Conservation (phyloP, 768 basidiomycete species). For the Boletus huronensis region DNA sequence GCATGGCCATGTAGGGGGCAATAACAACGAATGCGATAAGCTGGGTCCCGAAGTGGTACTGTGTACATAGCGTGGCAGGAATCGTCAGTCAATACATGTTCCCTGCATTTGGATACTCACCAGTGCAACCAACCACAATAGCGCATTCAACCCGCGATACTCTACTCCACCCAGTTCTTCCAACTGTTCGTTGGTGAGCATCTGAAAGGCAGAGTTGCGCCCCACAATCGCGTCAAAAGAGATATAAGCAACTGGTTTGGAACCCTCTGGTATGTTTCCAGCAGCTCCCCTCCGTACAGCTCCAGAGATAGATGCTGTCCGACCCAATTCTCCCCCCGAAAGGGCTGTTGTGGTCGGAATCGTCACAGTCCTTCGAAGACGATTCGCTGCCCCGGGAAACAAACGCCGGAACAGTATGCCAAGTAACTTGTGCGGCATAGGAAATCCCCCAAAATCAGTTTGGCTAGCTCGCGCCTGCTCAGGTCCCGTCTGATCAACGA, state of each 20-base stretch:
- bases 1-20: slow-evolving; percentile 71
- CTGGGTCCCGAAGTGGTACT: slow-evolving; percentile 82
- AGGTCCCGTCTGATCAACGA: slow-evolving; percentile 14
- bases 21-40: slow-evolving; percentile 68
- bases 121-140: slow-evolving; percentile 75
- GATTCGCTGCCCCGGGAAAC: slow-evolving; percentile 61
- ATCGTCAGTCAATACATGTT: neutral
- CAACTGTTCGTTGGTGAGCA: slow-evolving; percentile 72
- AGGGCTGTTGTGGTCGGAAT: slow-evolving; percentile 69
- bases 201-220: slow-evolving; percentile 69
- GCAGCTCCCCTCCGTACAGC: neutral
- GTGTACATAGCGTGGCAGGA: slow-evolving; percentile 1
- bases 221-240: slow-evolving; percentile 84
- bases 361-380: slow-evolving; percentile 67
- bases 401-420: slow-evolving; percentile 46
- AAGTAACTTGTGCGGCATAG: slow-evolving; percentile 60
- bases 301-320: slow-evolving; percentile 21
- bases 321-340: slow-evolving; percentile 28
- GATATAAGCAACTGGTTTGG: slow-evolving; percentile 70
- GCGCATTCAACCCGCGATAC: slow-evolving; percentile 75
- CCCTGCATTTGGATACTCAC: slow-evolving; percentile 43
- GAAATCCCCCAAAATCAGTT: slow-evolving; percentile 68
- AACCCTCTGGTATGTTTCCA: slow-evolving; percentile 36
- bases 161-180: slow-evolving; percentile 95
- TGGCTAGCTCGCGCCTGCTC: slow-evolving; percentile 30